Evolutionary conservation across 2,329 filamentous ascomycete species (phyloP).

Genomic region (Herpotrichia juniperi): DNA sequence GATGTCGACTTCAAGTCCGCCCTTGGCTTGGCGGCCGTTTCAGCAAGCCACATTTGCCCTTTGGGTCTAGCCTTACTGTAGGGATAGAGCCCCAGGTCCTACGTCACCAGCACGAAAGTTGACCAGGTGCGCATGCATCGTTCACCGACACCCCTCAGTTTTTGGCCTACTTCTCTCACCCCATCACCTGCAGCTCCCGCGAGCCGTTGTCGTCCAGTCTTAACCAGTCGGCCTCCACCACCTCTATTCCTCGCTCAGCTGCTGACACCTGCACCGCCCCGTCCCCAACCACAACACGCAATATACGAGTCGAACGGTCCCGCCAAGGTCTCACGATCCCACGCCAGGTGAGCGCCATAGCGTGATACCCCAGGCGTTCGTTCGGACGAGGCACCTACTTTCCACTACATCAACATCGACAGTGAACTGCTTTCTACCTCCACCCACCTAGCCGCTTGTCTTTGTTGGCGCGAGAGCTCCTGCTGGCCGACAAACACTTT

Average conservation of each 20-base stretch:
- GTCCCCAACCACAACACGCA: not conserved
- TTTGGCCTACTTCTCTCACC: not conserved
- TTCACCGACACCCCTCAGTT: not conserved
- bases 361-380: not conserved
- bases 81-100: not conserved
- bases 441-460: not conserved
- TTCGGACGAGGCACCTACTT: not conserved
- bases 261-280: not conserved
- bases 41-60: slow-evolving; percentile 1
- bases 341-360: not conserved
- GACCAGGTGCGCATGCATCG: not conserved
- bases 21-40: not conserved
- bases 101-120: slow-evolving; percentile 1
- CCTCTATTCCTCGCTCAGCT: not conserved
- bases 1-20: not conserved
- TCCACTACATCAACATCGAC: not conserved
- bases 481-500: not conserved
- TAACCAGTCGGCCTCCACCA: not conserved
- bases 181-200: not conserved
- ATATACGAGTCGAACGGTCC: not conserved
- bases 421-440: not conserved
- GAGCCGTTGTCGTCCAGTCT: not conserved
- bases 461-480: not conserved
- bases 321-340: not conserved
- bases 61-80: not conserved